These are phyloP conservation scores for Leptomonas seymouri DNA, from an alignment of 208 protist genomes.

Conservation along the genomic window DNA sequence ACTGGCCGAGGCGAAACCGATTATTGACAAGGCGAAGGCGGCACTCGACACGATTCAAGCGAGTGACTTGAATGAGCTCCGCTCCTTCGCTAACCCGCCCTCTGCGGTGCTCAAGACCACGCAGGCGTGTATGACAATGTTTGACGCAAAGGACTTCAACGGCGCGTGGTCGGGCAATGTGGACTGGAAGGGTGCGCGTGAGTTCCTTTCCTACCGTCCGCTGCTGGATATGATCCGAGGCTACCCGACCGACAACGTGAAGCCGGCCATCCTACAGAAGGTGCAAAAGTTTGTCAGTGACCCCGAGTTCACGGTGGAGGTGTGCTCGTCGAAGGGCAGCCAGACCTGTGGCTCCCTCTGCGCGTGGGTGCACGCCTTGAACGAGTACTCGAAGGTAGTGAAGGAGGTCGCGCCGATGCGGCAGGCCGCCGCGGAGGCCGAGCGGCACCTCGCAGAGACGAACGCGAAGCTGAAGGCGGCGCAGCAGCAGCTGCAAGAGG, in stretches of 20 bases:
- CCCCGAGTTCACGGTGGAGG: conserved; percentile 95
- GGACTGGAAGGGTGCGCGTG: conserved; percentile 91
- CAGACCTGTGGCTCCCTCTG: conserved; percentile 96
- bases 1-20: conserved; percentile 95
- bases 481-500: conserved; percentile 86
- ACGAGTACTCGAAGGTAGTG: conserved; percentile 95
- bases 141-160: conserved; percentile 92
- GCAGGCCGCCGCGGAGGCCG: conserved; percentile 87
- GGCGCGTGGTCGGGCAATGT: conserved; percentile 83
- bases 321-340: conserved; percentile 91
- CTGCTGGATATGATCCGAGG: conserved; percentile 95
- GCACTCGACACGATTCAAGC: conserved; percentile 95
- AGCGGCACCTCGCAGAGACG: conserved; percentile 86
- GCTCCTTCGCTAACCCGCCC: conserved; percentile 94
- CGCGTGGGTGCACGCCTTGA: conserved; percentile 96
- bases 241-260: conserved; percentile 97
- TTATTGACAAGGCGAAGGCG: conserved; percentile 90
- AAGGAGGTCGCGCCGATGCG: conserved; percentile 96
- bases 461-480: conserved; percentile 90
- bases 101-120: conserved; percentile 95
- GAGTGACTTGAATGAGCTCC: conserved; percentile 96
- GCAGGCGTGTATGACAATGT: conserved; percentile 97
- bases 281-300: conserved; percentile 95
- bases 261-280: conserved; percentile 84
- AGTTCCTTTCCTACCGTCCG: conserved; percentile 92